These are phyloP conservation scores for Podospora conica DNA, from an alignment of 495 filamentous ascomycete species.

Conservation along the genomic window DNA sequence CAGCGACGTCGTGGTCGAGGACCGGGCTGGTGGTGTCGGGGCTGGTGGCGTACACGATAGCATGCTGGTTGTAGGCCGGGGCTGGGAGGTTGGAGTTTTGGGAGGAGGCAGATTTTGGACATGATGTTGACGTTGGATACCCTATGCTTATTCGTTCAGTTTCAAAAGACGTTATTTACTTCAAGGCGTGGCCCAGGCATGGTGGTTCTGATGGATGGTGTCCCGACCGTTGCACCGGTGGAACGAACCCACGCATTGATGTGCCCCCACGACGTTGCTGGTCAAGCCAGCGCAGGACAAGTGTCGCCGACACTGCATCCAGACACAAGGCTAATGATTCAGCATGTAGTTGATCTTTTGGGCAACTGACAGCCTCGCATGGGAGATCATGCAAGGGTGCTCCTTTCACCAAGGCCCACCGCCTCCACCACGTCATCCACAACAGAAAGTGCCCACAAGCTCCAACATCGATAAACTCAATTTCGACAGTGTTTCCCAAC, in stretches of 20 bases:
- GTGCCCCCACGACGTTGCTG: not conserved
- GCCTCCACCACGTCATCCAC: not conserved
- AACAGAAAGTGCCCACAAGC: too few relatives aligned
- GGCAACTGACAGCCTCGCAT: not conserved
- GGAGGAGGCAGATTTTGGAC: not conserved
- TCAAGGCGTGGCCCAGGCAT: too few relatives aligned
- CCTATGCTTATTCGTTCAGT: not conserved
- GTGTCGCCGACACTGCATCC: not conserved
- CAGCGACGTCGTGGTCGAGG: not conserved
- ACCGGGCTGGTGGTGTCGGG: not conserved
- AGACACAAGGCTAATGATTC: not conserved
- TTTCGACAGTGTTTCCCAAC: rapidly evolving
- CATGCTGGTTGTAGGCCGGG: not conserved
- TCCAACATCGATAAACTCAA: not conserved
- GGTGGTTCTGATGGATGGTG: too few relatives aligned
- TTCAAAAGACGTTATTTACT: not conserved
- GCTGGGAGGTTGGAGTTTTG: not conserved
- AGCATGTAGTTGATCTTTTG: not conserved
- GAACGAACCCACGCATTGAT: not conserved
- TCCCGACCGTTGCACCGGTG: not conserved
- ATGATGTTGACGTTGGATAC: not conserved
- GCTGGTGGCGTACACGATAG: not conserved
- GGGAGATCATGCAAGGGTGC: not conserved
- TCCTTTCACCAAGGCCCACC: not conserved
- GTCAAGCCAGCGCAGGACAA: not conserved